A percentile compares a stretch with the other conserved stretches of the same genome.
These are phyloP conservation scores for Edaphochlamys debaryana DNA, from an alignment of 139 green algal species.

Conservation along the genomic window DNA sequence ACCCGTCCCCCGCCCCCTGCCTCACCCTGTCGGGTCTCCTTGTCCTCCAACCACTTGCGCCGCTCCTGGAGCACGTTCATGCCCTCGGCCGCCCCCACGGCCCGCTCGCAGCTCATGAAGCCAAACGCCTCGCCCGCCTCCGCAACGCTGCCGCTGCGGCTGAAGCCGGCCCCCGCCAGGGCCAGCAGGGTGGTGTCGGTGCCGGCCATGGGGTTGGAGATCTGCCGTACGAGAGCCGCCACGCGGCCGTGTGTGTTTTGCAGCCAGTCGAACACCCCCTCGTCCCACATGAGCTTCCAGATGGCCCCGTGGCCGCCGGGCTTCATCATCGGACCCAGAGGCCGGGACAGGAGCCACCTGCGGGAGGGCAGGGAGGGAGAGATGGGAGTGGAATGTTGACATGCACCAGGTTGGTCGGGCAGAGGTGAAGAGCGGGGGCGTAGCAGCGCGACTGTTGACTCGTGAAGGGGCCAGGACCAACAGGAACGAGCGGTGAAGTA, in stretches of 20 bases:
- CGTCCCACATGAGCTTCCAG: constrained; percentile 98
- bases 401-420: too few species aligned
- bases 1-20: too few species aligned
- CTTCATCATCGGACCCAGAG: constrained; percentile 84
- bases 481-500: too few species aligned
- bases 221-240: constrained; percentile 72
- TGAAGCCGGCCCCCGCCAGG: constrained; percentile 79
- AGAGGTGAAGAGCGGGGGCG: too few species aligned
- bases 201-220: constrained; percentile 95
- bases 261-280: constrained; percentile 91
- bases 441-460: too few species aligned
- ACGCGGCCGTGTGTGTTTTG: constrained; percentile 9
- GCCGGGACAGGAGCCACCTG: constrained; percentile 74
- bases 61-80: constrained; percentile 94
- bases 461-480: too few species aligned
- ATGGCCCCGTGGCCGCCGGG: constrained; percentile 97
- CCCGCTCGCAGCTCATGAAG: constrained; percentile 95
- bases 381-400: too few species aligned
- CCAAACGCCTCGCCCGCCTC: constrained; percentile 81
- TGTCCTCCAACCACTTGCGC: not conserved
- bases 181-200: constrained; percentile 95
- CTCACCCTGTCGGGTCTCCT: too few species aligned
- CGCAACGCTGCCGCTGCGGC: not conserved
- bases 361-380: too few species aligned
- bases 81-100: constrained; percentile 93